phyloP scores from a whole-genome alignment of 331 rosid genomes.

The Phaseolus coccineus region DNA sequence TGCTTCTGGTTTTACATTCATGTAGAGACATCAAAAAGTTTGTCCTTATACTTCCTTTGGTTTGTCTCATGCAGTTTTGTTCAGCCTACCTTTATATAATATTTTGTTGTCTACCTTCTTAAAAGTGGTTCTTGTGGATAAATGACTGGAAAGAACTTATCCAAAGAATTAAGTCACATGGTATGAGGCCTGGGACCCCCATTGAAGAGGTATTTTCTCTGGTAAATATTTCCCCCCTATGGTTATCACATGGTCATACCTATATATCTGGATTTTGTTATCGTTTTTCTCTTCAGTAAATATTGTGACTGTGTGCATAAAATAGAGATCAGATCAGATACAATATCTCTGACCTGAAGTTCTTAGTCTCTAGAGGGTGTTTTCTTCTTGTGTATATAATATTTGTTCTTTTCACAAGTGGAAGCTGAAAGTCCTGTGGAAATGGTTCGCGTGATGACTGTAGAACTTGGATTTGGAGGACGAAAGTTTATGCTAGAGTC shows the following conservation, averaged over 20 bases:
- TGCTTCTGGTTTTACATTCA: conserved; percentile 97
- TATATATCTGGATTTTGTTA: conserved; percentile 12
- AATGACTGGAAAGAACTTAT: conserved; percentile 91
- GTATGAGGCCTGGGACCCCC: conserved; percentile 89
- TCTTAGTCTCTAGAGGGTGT: conserved; percentile 6
- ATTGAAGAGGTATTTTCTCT: conserved; percentile 88
- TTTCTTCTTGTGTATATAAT: not conserved
- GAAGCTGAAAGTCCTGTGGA: conserved; percentile 84
- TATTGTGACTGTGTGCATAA: not conserved
- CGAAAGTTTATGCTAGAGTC: conserved; percentile 80
- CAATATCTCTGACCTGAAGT: not conserved
- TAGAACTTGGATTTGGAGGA: conserved; percentile 98
- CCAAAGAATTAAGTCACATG: conserved; percentile 66
- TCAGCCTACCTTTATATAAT: not conserved
- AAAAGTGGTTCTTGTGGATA: conserved; percentile 44
- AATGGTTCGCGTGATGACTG: conserved; percentile 98
- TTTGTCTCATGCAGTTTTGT: conserved; percentile 8
- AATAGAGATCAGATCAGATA: conserved; percentile 19
- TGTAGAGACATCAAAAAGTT: conserved; percentile 83
- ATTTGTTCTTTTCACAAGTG: conserved; percentile 55
- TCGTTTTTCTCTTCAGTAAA: not conserved
- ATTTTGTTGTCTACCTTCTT: conserved; percentile 24
- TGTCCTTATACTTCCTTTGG: conserved; percentile 26
- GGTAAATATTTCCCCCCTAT: conserved; percentile 50
- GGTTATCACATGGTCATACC: not conserved